Base-by-base conservation (phyloP, 2,329 filamentous ascomycete species). In the Alternaria metachromatica region DNA sequence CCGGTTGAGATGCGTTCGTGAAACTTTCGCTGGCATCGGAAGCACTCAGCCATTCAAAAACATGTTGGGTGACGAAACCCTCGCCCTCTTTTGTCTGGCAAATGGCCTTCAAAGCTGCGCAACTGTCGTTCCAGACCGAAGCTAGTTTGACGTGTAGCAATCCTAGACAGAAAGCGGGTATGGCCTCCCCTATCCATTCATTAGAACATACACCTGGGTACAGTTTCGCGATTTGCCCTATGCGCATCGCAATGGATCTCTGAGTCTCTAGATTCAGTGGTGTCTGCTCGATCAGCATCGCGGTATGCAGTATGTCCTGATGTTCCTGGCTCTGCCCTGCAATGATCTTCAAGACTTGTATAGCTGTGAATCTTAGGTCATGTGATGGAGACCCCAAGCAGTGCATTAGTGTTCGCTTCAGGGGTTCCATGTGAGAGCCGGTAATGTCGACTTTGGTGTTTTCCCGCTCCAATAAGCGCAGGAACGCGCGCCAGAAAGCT, bases 151-250 rank as follows among this genome's bases (percentile, higher is more conserved):
- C 89, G 1, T 94, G 96, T 63, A 98, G 86, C 80, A 97, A 87
- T 53, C 96, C 96, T 72, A 97, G 97, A 72, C 93, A 89, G 73
- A 94, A 98, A 0, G 88, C 86, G 0, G 94, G 92, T 28, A 98
- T 86, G 7, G 93, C 88, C 71, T 87, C 86, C 62, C 87, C 85
- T 67, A 96, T 82, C 88, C 90, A 92, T 2, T 87, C 87, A 41
- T 87, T 84, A 3, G 87, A 82, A 44, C 84, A 82, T 10, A 90
- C 76, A 23, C 86, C 83, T 6, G 86, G 81, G 76, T 96, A 97
- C 20, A 84, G 77, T 15, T 85, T 81, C 3, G 86, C 90, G 46
- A 97, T 85, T 73, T 93, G 94, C 50, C 95, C 91, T 58, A 97
- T 87, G 66, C 95, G 89, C 87, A 97, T 96, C 3, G 92, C 90